Evolutionary conservation across 2,329 filamentous ascomycete genomes (phyloP).

Genomic region (Mycosphaerella arachidis): DNA sequence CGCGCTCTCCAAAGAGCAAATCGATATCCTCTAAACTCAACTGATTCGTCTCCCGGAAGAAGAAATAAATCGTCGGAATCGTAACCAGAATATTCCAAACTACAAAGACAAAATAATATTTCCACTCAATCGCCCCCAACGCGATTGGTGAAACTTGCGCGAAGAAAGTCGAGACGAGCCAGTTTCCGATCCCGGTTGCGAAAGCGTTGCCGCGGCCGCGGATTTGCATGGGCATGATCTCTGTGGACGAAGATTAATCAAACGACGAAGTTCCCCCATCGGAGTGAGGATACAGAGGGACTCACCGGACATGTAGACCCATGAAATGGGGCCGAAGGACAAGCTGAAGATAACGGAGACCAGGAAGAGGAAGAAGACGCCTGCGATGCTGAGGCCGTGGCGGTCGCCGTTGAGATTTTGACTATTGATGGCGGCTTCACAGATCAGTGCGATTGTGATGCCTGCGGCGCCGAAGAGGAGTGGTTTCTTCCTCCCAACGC

Average conservation of each 20-base stretch:
- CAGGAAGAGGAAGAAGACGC: slow-evolving; percentile 62
- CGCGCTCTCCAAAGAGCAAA: slow-evolving; percentile 51
- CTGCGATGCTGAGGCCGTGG: slow-evolving; percentile 52
- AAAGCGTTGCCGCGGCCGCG: slow-evolving; percentile 57
- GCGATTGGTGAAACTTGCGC: slow-evolving; percentile 50
- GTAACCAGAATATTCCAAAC: slow-evolving; percentile 46
- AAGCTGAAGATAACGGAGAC: slow-evolving; percentile 57
- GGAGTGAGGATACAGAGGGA: too few relatives aligned
- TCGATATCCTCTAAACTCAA: slow-evolving; percentile 56
- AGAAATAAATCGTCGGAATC: slow-evolving; percentile 46
- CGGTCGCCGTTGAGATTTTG: slow-evolving; percentile 42
- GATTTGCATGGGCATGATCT: slow-evolving; percentile 64
- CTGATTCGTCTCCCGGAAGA: slow-evolving; percentile 54
- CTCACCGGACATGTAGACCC: slow-evolving; percentile 55
- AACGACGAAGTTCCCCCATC: too few relatives aligned
- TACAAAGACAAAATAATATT: slow-evolving; percentile 36
- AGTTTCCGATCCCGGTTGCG: slow-evolving; percentile 55
- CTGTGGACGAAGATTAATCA: slow-evolving; percentile 24
- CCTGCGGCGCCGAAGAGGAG: slow-evolving; percentile 51
- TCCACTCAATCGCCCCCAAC: slow-evolving; percentile 24
- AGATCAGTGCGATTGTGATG: slow-evolving; percentile 55
- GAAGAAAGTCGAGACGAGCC: slow-evolving; percentile 57
- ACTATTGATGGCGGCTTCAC: slow-evolving; percentile 57
- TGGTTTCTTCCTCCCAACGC: slow-evolving; percentile 50
- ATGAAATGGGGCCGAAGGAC: slow-evolving; percentile 57